Percentiles rank a stretch among this genome's conserved stretches.
These are phyloP conservation scores for Claviceps sp. DNA, from an alignment of 2,329 filamentous ascomycete species.

Conservation along the genomic window DNA sequence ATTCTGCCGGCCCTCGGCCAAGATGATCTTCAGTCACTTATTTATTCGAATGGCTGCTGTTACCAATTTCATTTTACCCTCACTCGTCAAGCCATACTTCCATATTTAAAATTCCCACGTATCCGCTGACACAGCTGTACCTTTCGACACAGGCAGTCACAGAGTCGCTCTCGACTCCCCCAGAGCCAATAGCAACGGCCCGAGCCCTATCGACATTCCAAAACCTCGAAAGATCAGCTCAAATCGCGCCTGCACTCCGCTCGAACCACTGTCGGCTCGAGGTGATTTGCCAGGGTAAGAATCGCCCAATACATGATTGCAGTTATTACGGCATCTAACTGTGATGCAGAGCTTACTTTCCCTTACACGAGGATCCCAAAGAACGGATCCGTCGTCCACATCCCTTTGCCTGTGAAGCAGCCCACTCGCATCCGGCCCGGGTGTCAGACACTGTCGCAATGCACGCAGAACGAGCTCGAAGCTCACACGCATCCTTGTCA, in stretches of 20 bases:
- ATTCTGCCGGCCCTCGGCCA: neutral
- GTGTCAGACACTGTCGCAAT: constrained; percentile 18
- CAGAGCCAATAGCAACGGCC: constrained; percentile 22
- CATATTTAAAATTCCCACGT: neutral
- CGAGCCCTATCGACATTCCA: constrained; percentile 41
- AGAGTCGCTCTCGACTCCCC: constrained; percentile 8
- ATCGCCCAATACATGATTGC: neutral
- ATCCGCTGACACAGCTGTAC: neutral
- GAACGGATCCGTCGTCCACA: constrained; percentile 34
- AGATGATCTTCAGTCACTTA: constrained; percentile 6
- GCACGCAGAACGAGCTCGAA: constrained; percentile 12
- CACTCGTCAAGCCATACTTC: neutral
- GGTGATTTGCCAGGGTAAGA: constrained; percentile 46
- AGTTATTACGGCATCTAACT: neutral
- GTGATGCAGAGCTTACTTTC: constrained; percentile 42
- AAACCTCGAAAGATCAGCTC: constrained; percentile 25
- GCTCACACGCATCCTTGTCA: constrained; percentile 10
- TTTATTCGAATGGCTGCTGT: constrained; percentile 1
- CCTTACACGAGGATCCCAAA: constrained; percentile 41
- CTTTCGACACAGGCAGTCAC: neutral
- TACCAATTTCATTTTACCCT: constrained; percentile 1
- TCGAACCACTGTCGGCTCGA: constrained; percentile 40
- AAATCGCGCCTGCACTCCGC: constrained; percentile 28
- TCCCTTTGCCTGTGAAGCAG: constrained; percentile 33
- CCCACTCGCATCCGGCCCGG: constrained; percentile 23